phyloP scores from a whole-genome alignment of 441 rosid species.

The Gossypium laxum region DNA sequence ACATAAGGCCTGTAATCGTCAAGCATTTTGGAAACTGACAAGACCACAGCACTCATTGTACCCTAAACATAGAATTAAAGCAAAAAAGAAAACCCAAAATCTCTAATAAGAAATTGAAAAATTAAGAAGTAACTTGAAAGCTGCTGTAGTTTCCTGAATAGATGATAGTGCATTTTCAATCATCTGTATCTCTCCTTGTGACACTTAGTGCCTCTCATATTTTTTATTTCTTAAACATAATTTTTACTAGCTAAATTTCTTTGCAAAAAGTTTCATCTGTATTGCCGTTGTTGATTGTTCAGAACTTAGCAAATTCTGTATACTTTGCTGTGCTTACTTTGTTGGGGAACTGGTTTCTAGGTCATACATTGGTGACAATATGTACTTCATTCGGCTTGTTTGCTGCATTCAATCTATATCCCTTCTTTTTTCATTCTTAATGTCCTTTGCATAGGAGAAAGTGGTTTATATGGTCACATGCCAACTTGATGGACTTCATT shows the following conservation, averaged over 20 bases:
- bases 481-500: not conserved
- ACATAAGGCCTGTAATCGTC: not conserved
- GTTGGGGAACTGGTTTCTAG: not conserved
- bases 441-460: not conserved
- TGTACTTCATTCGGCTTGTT: not conserved
- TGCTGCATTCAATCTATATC: not conserved
- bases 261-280: not conserved
- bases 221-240: not conserved
- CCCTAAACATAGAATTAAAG: not conserved
- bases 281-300: not conserved
- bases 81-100: not conserved
- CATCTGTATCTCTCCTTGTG: not conserved
- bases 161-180: not conserved
- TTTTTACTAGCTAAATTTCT: constrained; percentile 3
- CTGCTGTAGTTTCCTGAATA: not conserved
- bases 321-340: not conserved
- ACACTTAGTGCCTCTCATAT: not conserved
- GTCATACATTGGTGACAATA: not conserved
- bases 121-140: not conserved
- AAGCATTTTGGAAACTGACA: not conserved
- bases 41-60: not conserved
- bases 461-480: not conserved
- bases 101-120: not conserved
- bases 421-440: not conserved
- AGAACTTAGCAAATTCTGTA: not conserved